Conservation (phyloP, 2,329 filamentous ascomycete genomes). For the Penicillium sp. region DNA sequence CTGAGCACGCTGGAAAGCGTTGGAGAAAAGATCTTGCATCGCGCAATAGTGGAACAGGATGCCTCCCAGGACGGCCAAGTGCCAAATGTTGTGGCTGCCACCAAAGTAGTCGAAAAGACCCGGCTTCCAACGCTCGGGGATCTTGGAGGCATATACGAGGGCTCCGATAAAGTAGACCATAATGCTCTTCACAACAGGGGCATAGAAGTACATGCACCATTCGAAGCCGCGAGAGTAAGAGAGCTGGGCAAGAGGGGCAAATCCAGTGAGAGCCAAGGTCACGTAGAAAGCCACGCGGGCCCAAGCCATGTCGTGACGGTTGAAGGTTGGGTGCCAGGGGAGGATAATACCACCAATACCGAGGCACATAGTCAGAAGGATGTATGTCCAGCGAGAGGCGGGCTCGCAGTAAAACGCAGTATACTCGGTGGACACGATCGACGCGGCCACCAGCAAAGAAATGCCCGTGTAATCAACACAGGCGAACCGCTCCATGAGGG, state of each 20-base stretch:
- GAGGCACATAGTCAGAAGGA: conserved; percentile 75
- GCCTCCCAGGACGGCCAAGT: conserved; percentile 87
- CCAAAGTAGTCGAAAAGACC: conserved; percentile 95
- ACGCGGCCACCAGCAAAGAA: conserved; percentile 85
- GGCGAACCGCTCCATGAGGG: conserved; percentile 89
- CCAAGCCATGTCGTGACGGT: conserved; percentile 90
- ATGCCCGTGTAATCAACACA: conserved; percentile 99
- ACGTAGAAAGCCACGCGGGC: conserved; percentile 89
- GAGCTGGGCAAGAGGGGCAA: conserved; percentile 84
- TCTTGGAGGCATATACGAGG: conserved; percentile 83
- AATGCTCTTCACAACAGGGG: conserved; percentile 80
- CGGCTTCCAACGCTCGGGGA: conserved; percentile 90
- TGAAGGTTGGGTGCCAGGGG: conserved; percentile 96
- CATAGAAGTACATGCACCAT: conserved; percentile 88
- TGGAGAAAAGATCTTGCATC: conserved; percentile 91
- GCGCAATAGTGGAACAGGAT: conserved; percentile 97
- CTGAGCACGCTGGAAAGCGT: conserved; percentile 70
- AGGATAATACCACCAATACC: conserved; percentile 86
- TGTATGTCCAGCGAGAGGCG: conserved; percentile 80
- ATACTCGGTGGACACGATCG: conserved; percentile 97
- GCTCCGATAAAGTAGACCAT: conserved; percentile 84
- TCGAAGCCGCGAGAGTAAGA: conserved; percentile 72
- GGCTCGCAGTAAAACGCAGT: conserved; percentile 99
- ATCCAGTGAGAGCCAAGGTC: conserved; percentile 81
- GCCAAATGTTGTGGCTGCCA: conserved; percentile 97